Conservation (phyloP, 768 basidiomycete genomes). For the Collybiopsis confluens region DNA sequence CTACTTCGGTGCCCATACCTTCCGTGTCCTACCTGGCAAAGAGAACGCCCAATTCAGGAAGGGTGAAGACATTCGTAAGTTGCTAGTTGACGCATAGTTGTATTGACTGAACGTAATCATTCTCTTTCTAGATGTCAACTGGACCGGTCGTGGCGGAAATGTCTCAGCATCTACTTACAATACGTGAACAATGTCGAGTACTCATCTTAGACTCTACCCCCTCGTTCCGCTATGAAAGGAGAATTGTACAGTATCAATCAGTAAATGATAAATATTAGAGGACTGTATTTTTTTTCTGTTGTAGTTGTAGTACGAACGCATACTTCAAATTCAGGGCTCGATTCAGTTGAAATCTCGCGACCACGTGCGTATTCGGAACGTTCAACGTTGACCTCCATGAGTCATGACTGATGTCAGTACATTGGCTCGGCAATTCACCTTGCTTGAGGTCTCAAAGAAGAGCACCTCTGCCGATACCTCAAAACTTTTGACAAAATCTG, state of each 20-base stretch:
- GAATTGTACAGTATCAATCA: conserved; percentile 6
- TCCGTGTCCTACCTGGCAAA: conserved; percentile 89
- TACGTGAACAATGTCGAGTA: conserved; percentile 28
- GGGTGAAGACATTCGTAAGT: conserved; percentile 86
- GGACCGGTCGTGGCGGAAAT: conserved; percentile 96
- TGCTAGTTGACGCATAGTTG: neutral
- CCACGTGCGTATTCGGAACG: neutral
- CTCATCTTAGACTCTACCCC: neutral
- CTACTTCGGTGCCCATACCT: conserved; percentile 99
- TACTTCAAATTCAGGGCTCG: too few relatives aligned
- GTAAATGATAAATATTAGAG: neutral
- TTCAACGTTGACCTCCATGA: neutral
- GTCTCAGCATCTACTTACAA: conserved; percentile 88
- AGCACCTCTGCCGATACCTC: neutral
- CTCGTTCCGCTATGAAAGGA: neutral
- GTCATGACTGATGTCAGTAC: neutral
- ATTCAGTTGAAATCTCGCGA: too few relatives aligned
- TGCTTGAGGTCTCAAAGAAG: conserved; percentile 6
- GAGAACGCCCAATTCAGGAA: conserved; percentile 79
- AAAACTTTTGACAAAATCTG: conserved; percentile 5
- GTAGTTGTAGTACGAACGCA: too few relatives aligned
- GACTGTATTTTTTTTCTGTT: neutral
- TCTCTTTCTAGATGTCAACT: conserved; percentile 75
- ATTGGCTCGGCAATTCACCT: neutral
- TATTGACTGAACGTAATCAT: conserved; percentile 7